Evolutionary conservation across 257 asterid genomes (phyloP), one percentile per base, ranked within the genome.

Genomic region (Cynanchum wilfordii): DNA sequence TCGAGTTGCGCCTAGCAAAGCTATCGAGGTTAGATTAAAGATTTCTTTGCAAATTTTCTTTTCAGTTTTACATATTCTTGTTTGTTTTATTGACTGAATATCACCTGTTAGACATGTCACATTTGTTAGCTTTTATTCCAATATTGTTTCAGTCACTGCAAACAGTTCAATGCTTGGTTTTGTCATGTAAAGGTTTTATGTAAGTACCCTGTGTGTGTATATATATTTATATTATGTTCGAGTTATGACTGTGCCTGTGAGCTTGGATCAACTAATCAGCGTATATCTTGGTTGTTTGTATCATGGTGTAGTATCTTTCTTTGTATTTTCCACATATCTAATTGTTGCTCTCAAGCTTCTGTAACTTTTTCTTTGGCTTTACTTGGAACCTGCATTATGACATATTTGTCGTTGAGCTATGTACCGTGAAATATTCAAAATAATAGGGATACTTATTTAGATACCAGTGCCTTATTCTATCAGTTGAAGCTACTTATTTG

Each of bases 1-100:
- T 80, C 89, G 98, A 0, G 96, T 95, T 76, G 93, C 98, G 0
- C 98, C 98, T 50, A 95, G 98, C 88, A 95, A 95, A 76, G 98
- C 98, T 67, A 86, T 95, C 8, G 98, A 95, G 97, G 99, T 95
- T 79, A 52, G 77, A 74, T 16, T 0, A 44, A 40, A 16, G 49
- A 13, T 69, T 6, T 58, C 30, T 33, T 65, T 66, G 71, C 13
- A 24, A 44, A 52, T 55, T 10, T 70, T 25, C 8, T 30, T 57
- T 70, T 13, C 36, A 59, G 4, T 56, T 54, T 55, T 36, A 22
- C 19, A 60, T 45, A 25, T 17, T 57, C 44, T 69, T 65, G 12
- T 36, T 69, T 22, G n/a, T 45, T 66, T 66, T 13, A 30, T 10
- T n/a, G 49, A 9, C 56, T 55, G 15, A 3, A 59, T 59, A 25